Evolutionary conservation across 2,329 filamentous ascomycete genomes (phyloP).

Genomic region (Fusarium agapanthi): DNA sequence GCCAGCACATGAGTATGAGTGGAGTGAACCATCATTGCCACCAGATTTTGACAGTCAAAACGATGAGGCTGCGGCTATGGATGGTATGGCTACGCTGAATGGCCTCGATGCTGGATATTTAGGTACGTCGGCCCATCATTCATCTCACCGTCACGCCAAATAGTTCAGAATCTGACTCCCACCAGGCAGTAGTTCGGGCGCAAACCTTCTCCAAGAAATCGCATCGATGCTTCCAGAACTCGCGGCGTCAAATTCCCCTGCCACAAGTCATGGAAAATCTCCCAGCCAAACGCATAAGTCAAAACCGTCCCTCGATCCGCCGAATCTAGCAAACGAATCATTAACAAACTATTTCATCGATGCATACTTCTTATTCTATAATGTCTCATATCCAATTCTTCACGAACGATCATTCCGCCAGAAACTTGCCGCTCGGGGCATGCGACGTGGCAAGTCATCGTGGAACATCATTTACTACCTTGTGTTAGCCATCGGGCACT

Average conservation of each 20-base stretch:
- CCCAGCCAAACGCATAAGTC: not conserved
- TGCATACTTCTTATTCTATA: not conserved
- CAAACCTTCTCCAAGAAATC: not conserved
- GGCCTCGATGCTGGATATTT: not conserved
- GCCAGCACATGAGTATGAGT: not conserved
- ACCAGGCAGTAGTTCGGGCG: not conserved
- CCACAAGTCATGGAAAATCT: not conserved
- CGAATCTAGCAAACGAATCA: not conserved
- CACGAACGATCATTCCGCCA: not conserved
- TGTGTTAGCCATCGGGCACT: not conserved
- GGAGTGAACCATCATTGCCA: not conserved
- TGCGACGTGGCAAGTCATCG: not conserved
- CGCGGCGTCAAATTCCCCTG: not conserved
- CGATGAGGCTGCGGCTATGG: not conserved
- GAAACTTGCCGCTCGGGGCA: not conserved
- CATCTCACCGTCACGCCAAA: not conserved
- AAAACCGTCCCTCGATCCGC: not conserved
- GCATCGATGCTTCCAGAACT: not conserved
- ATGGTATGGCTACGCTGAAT: not conserved
- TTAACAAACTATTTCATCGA: not conserved
- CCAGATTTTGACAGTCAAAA: not conserved
- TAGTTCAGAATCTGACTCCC: not conserved
- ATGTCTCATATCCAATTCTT: not conserved
- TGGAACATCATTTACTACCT: not conserved
- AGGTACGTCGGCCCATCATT: not conserved